Base-by-base conservation (phyloP, 306 rosid species). In the Lathyrus tuberosus region DNA sequence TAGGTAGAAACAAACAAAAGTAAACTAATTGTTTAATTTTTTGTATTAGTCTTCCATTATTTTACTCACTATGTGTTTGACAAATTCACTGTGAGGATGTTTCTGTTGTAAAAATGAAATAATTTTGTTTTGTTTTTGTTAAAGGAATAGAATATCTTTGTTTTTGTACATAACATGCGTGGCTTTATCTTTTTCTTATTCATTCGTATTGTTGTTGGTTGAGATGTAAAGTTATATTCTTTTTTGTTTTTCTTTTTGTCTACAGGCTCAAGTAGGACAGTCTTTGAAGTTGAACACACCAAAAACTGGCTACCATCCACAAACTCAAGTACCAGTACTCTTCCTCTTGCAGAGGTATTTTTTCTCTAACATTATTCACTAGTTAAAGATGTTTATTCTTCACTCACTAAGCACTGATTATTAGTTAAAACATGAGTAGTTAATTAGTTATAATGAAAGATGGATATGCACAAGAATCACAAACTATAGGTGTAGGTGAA, bases 221-320 rank as follows among this genome's bases (percentile, higher is more conserved):
- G 81, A 49, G 80, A 65, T 76, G 79, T 79, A 89, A 85, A 85
- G 87, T 87, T 81, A 61, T 69, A 71, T 74, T 86, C 77, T 84
- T 83, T 71, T 84, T 75, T 84, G 86, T 84, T 61, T 81, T 92
- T 75, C 81, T 71, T 89, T 83, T 79, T 83, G 88, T 86, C 81
- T 12, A 78, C 81, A 85, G 85, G 87, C 31, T 72, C 88, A 75
- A 78, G 82, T 68, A 87, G 86, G 87, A 79, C 90, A 87, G 78
- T 52, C 75, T 84, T 70, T 82, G 92, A 88, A 79, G 86, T 79
- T 73, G 86, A 88, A 86, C 79, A 85, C 81, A 84, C 85, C 78
- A 88, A 90, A 83, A 86, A 85, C 79, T 86, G 96, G 91, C 73
- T 82, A 80, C 83, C 87, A 83, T 76, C 90, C 72, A 72, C 83